phyloP scores from a whole-genome alignment of 2,329 filamentous ascomycete genomes.

The Ophiobolus disseminans region DNA sequence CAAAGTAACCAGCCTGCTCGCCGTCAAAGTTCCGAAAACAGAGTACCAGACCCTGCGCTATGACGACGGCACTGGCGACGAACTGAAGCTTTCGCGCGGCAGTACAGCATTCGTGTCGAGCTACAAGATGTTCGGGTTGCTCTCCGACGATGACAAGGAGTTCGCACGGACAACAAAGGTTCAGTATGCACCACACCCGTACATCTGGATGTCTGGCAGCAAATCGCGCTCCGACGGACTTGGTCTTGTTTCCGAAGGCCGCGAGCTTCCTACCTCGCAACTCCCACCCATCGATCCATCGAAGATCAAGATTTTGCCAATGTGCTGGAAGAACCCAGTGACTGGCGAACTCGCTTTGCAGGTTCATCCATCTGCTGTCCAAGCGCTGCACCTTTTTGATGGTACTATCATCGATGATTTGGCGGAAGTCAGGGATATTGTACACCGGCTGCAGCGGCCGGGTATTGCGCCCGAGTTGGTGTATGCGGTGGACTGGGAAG shows the following conservation, averaged over 20 bases:
- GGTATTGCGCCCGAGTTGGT: constrained; percentile 73
- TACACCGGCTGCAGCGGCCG: constrained; percentile 75
- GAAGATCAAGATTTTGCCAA: constrained; percentile 75
- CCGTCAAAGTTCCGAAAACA: constrained; percentile 73
- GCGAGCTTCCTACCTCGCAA: constrained; percentile 65
- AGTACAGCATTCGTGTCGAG: constrained; percentile 79
- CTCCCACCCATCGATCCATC: constrained; percentile 70
- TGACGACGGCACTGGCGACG: constrained; percentile 73
- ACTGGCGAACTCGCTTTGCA: constrained; percentile 74
- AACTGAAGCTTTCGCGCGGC: constrained; percentile 72
- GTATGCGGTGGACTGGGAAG: constrained; percentile 78
- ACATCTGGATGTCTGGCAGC: constrained; percentile 79
- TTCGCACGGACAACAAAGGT: constrained; percentile 72
- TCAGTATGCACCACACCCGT: constrained; percentile 80
- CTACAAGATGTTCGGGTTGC: constrained; percentile 72
- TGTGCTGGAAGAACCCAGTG: constrained; percentile 79
- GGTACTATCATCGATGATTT: constrained; percentile 75
- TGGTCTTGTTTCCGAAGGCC: constrained; percentile 71
- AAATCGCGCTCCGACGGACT: constrained; percentile 72
- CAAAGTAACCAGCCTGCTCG: constrained; percentile 74
- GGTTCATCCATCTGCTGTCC: constrained; percentile 75
- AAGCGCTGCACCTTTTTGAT: constrained; percentile 71
- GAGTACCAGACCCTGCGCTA: constrained; percentile 73
- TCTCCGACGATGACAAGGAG: constrained; percentile 70
- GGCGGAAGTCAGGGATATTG: constrained; percentile 68